Conservation (phyloP, 1,284 basidiomycete species). For the Phellinidium pouzarii region DNA sequence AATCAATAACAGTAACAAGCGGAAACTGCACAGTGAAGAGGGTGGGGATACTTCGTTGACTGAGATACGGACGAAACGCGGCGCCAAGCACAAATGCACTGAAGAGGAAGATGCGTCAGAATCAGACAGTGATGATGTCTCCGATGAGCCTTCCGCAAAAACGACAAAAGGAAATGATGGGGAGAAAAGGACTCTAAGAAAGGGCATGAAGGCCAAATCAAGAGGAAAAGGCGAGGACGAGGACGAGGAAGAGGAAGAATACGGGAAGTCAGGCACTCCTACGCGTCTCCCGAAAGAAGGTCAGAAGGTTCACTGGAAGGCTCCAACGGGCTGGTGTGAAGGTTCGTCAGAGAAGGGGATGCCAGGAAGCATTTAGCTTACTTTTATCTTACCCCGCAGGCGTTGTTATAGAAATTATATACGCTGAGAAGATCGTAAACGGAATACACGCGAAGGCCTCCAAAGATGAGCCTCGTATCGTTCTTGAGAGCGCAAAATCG, state of each 20-base stretch:
- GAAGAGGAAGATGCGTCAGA: not conserved
- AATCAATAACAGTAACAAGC: not conserved
- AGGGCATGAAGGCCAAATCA: not conserved
- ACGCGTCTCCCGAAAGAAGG: slow-evolving; percentile 15
- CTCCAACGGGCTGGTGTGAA: slow-evolving; percentile 13
- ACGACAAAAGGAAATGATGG: not conserved
- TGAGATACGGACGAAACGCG: not conserved
- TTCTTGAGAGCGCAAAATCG: slow-evolving; percentile 15
- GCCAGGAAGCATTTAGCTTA: not conserved
- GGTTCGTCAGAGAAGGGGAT: not conserved
- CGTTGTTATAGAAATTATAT: slow-evolving; percentile 9
- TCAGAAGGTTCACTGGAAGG: slow-evolving; percentile 15
- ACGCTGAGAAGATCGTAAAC: slow-evolving; percentile 13
- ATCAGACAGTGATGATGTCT: not conserved
- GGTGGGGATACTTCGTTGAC: not conserved
- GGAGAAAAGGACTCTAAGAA: not conserved
- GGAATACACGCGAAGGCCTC: slow-evolving; percentile 16
- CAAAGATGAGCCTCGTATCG: slow-evolving; percentile 14
- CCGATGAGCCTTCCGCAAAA: not conserved
- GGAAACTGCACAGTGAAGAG: not conserved
- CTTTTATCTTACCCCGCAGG: slow-evolving; percentile 1
- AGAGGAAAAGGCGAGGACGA: not conserved
- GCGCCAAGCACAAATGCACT: not conserved
- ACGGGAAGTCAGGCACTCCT: slow-evolving; percentile 10
- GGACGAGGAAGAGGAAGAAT: not conserved